Evolutionary conservation across 2,329 filamentous ascomycete genomes (phyloP).

Genomic region (Calonectria multiphialidica): DNA sequence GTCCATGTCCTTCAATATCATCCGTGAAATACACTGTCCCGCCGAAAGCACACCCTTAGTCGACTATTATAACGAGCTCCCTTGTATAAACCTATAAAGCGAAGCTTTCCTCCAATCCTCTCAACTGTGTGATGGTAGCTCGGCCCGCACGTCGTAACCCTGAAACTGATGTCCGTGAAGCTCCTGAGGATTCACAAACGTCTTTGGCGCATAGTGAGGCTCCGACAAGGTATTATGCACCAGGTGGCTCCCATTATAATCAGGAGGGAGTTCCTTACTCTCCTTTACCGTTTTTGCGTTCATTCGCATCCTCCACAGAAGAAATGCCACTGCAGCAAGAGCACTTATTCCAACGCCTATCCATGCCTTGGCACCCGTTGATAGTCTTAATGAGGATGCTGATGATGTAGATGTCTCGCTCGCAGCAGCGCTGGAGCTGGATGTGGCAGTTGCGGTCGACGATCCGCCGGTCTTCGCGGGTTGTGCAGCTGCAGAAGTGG

Average conservation of each 20-base stretch:
- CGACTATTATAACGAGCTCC: too few species aligned
- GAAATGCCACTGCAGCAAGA: constrained; percentile 9
- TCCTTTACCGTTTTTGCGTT: constrained; percentile 8
- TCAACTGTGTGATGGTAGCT: background rate
- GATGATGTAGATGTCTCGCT: background rate
- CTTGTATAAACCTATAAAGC: too few species aligned
- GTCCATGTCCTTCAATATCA: too few species aligned
- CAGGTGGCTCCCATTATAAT: background rate
- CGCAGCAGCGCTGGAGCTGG: background rate
- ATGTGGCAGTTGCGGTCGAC: background rate
- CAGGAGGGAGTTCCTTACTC: background rate
- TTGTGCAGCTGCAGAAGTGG: constrained; percentile 5
- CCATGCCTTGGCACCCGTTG: constrained; percentile 19
- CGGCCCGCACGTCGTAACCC: background rate
- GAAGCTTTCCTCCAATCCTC: too few species aligned
- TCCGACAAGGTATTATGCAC: background rate
- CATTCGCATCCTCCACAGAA: constrained; percentile 31
- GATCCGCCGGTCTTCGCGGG: background rate
- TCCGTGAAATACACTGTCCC: too few species aligned
- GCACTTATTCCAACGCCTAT: constrained; percentile 11
- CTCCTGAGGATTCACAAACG: background rate
- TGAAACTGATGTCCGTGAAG: background rate
- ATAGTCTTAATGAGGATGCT: background rate
- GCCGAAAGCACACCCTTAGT: too few species aligned
- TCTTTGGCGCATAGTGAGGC: background rate